Conservation (phyloP, 352 stramenopile species). For the Phytophthora macrochlamydospora region DNA sequence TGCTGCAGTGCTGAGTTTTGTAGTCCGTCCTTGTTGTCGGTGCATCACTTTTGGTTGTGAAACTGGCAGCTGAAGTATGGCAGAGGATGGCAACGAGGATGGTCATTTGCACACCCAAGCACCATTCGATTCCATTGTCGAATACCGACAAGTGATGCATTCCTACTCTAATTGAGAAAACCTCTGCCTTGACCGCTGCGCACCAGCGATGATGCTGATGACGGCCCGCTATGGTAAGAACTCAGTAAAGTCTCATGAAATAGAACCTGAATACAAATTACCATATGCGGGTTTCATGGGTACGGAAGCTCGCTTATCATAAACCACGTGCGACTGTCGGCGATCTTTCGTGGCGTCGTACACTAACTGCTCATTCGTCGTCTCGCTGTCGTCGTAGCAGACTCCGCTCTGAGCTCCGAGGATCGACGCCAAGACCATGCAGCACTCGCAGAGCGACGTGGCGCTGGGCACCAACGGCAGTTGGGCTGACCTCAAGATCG, state of each 20-base stretch:
- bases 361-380: neutral
- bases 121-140: neutral
- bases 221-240: too few relatives aligned
- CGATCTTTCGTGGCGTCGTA: neutral
- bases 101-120: neutral
- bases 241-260: too few relatives aligned
- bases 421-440: slow-evolving; percentile 31
- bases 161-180: neutral
- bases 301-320: too few relatives aligned
- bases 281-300: neutral
- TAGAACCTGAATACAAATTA: neutral
- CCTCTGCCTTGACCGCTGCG: neutral
- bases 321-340: neutral
- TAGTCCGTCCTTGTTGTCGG: too few relatives aligned
- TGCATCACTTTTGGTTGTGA: too few relatives aligned
- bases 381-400: neutral
- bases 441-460: slow-evolving; percentile 76
- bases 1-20: neutral
- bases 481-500: slow-evolving; percentile 71
- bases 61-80: neutral
- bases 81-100: neutral
- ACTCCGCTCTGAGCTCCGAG: neutral
- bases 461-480: slow-evolving; percentile 66
- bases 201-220: too few relatives aligned
- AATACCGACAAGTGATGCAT: neutral